Evolutionary conservation across 148 eudicot genomes (phyloP).

Genomic region (Rhododendron ferrugineum): DNA sequence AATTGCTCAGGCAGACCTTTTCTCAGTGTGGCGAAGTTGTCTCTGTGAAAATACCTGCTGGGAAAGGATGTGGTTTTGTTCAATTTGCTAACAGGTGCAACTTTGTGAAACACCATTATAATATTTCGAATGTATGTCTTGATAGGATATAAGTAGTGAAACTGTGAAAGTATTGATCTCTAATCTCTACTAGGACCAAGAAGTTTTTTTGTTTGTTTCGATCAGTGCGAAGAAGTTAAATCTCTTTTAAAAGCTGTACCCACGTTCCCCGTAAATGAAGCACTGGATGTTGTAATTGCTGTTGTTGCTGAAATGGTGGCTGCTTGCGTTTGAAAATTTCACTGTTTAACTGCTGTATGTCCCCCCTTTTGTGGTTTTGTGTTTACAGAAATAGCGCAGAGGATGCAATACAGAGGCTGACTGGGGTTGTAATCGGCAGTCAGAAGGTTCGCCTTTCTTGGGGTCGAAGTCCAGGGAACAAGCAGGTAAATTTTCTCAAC

Average conservation of each 20-base stretch:
- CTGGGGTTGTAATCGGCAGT: constrained; percentile 37
- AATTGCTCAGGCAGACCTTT: constrained; percentile 50
- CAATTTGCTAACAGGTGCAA: constrained; percentile 53
- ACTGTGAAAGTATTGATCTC: background rate
- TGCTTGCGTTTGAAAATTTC: background rate
- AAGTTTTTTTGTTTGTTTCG: background rate
- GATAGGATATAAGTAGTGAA: background rate
- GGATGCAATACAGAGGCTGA: constrained; percentile 38
- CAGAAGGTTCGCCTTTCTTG: constrained; percentile 52
- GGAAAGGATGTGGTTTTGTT: constrained; percentile 69
- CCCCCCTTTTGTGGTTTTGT: background rate
- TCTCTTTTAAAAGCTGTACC: background rate
- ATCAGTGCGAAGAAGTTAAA: background rate
- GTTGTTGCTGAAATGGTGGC: background rate
- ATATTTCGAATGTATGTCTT: background rate
- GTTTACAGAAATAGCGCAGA: constrained; percentile 36
- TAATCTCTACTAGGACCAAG: background rate
- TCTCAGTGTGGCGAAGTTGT: constrained; percentile 49
- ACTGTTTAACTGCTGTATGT: background rate
- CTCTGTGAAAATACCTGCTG: constrained; percentile 54
- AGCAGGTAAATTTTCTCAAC: constrained; percentile 29
- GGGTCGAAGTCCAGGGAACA: constrained; percentile 46
- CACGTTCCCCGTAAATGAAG: background rate
- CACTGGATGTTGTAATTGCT: background rate
- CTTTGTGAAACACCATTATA: background rate